Conservation (phyloP, 306 rosid species). For the Pterocarpus santalinus region DNA sequence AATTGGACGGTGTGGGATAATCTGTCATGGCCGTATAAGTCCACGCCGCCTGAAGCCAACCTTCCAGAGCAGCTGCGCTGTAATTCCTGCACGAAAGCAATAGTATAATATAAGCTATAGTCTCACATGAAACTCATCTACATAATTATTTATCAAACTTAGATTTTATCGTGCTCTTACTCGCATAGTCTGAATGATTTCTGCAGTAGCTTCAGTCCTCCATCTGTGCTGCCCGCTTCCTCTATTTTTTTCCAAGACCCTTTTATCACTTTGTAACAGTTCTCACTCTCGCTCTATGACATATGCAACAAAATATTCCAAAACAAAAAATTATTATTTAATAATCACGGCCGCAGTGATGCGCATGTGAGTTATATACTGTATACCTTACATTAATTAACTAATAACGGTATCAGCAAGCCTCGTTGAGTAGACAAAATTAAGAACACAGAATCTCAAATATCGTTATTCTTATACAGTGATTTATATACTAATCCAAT, state of each 20-base stretch:
- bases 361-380: constrained; percentile 15
- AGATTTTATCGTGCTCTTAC: constrained; percentile 45
- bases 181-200: constrained; percentile 78
- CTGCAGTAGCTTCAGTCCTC: constrained; percentile 58
- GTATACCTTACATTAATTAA: neutral
- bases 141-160: neutral
- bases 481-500: neutral
- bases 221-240: constrained; percentile 39
- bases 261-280: constrained; percentile 80
- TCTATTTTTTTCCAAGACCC: constrained; percentile 68
- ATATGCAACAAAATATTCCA: neutral
- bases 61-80: constrained; percentile 28
- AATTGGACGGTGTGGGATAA: constrained; percentile 90
- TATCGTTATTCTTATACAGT: neutral
- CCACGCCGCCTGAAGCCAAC: constrained; percentile 64
- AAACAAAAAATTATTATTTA: neutral
- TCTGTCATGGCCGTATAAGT: constrained; percentile 80
- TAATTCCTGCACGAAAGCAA: constrained; percentile 41
- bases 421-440: neutral
- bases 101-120: neutral
- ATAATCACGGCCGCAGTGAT: neutral
- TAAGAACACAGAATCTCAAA: neutral
- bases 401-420: neutral
- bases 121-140: no score
- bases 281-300: constrained; percentile 77